phyloP scores from a whole-genome alignment of 78 protist species.

The Isochrysis galbana region DNA sequence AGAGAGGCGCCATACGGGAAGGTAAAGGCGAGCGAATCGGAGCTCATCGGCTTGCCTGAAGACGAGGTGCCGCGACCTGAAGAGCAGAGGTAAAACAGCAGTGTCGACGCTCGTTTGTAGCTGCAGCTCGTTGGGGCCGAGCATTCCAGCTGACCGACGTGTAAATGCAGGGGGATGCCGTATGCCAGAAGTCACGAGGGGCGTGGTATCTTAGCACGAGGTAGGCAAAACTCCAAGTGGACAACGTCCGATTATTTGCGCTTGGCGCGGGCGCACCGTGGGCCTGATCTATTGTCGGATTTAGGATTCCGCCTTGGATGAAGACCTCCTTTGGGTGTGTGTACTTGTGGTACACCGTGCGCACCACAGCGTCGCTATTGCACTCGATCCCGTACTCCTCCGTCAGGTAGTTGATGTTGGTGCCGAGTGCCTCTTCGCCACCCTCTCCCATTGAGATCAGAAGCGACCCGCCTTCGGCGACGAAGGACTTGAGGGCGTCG shows the following conservation, averaged over 20 bases:
- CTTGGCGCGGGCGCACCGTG: background rate
- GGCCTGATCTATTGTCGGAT: conserved; percentile 63
- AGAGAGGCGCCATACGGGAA: conserved; percentile 80
- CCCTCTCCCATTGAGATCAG: conserved; percentile 64
- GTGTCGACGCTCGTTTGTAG: no score
- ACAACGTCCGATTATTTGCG: no score
- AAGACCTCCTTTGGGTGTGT: conserved; percentile 73
- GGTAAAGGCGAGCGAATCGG: conserved; percentile 33
- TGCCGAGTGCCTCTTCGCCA: conserved; percentile 44
- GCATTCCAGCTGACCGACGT: no score
- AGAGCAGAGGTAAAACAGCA: no score
- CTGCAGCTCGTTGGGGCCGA: no score
- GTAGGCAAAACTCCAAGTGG: background rate
- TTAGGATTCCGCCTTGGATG: conserved; percentile 54
- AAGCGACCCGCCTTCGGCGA: conserved; percentile 66
- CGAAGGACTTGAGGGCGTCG: conserved; percentile 28
- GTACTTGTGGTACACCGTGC: conserved; percentile 64
- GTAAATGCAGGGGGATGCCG: no score
- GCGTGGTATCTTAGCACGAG: no score
- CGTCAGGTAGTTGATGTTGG: conserved; percentile 63
- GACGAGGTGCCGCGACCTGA: no score
- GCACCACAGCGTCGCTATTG: conserved; percentile 72
- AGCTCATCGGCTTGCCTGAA: background rate
- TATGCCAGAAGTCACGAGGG: no score
- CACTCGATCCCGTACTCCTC: conserved; percentile 65